Percentiles rank a stretch among this genome's conserved stretches.
phyloP scores from a whole-genome alignment of 371 early-diverging fungal species.

The Mortierella sp. region DNA sequence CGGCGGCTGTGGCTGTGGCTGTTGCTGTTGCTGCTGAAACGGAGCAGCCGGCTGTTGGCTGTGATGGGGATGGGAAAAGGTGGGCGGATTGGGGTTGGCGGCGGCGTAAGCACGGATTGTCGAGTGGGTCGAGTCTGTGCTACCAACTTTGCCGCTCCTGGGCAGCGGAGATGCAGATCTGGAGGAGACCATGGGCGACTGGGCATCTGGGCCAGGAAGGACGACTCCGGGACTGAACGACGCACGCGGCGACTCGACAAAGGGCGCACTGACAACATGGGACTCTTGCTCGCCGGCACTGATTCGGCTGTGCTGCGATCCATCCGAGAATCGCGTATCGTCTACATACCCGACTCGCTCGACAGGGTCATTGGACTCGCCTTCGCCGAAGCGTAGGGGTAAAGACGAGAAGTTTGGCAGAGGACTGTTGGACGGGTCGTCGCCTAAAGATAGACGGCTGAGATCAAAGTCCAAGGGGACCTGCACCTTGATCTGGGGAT shows the following conservation, averaged over 20 bases:
- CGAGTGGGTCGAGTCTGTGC: conserved; percentile 33
- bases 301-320: conserved; percentile 1
- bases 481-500: conserved; percentile 28
- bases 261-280: no score
- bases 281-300: no score
- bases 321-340: conserved; percentile 37
- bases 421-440: background rate
- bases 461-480: conserved; percentile 46
- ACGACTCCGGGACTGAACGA: conserved; percentile 21
- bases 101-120: conserved; percentile 43
- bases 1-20: conserved; percentile 5
- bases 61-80: conserved; percentile 7
- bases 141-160: background rate
- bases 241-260: background rate
- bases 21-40: conserved; percentile 19
- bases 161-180: no score
- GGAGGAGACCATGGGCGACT: no score
- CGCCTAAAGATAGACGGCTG: conserved; percentile 19
- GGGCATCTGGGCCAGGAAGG: conserved; percentile 3
- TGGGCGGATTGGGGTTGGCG: conserved; percentile 24
- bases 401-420: conserved; percentile 12
- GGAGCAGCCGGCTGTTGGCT: no score
- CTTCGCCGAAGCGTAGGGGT: conserved; percentile 34
- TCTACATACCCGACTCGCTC: conserved; percentile 49
- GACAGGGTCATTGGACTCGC: conserved; percentile 42